These are phyloP conservation scores for Scalesia atractyloides DNA, from an alignment of 129 eudicot species.

Conservation along the genomic window DNA sequence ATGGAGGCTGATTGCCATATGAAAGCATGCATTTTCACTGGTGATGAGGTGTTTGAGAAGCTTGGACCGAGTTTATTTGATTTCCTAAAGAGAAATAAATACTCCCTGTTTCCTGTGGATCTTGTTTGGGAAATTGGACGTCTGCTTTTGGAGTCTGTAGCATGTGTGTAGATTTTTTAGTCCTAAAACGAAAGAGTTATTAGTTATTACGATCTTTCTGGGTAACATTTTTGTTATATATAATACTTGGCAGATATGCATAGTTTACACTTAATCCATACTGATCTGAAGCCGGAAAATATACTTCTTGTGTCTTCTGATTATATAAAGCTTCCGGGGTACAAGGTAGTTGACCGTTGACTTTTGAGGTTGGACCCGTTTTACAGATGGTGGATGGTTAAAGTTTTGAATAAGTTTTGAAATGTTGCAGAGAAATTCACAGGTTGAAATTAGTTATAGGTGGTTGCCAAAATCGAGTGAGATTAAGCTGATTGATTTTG, in stretches of 20 bases:
- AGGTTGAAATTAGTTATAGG: constrained; percentile 61
- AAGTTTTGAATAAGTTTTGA: constrained; percentile 33
- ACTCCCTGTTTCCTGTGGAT: constrained; percentile 88
- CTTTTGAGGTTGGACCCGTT: constrained; percentile 34
- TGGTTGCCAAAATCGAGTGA: constrained; percentile 95
- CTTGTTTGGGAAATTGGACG: constrained; percentile 99
- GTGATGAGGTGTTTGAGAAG: constrained; percentile 99
- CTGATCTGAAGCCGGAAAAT: constrained; percentile 99
- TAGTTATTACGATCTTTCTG: constrained; percentile 17
- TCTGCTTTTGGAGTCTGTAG: constrained; percentile 98
- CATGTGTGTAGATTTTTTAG: constrained; percentile 90
- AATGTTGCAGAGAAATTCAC: constrained; percentile 69
- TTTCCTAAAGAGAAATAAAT: constrained; percentile 84
- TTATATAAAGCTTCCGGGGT: constrained; percentile 71
- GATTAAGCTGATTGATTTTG: constrained; percentile 97
- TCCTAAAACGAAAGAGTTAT: constrained; percentile 29
- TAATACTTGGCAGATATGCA: constrained; percentile 80
- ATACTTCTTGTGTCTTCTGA: constrained; percentile 87
- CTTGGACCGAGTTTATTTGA: constrained; percentile 99
- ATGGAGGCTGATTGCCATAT: constrained; percentile 27
- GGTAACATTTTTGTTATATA: constrained; percentile 35
- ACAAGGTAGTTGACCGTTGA: constrained; percentile 62
- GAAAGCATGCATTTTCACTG: constrained; percentile 55
- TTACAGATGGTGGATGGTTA: constrained; percentile 30
- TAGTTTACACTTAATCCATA: constrained; percentile 81